Percentiles rank a stretch among this genome's conserved stretches.
phyloP scores from a whole-genome alignment of 768 basidiomycete species.

The Inosperma sp. region DNA sequence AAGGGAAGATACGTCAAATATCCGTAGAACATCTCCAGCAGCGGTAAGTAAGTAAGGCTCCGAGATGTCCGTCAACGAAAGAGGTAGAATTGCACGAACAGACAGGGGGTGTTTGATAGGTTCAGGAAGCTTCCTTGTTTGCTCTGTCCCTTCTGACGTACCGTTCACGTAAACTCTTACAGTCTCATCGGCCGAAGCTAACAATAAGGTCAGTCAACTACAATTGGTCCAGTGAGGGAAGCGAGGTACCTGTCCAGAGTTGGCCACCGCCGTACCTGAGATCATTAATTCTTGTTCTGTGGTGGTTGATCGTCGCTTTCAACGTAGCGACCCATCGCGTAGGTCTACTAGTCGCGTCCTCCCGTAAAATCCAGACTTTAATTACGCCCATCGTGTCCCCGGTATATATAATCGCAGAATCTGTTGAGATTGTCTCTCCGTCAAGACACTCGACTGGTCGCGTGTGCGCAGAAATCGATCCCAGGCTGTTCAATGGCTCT shows the following conservation, averaged over 20 bases:
- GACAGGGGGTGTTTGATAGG: constrained; percentile 57
- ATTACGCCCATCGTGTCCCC: constrained; percentile 92
- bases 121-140: constrained; percentile 35
- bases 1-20: constrained; percentile 70
- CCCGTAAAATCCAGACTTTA: constrained; percentile 69
- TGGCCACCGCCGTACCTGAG: constrained; percentile 59
- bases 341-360: constrained; percentile 27
- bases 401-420: constrained; percentile 59
- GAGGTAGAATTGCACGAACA: constrained; percentile 71
- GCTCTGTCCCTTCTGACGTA: constrained; percentile 15
- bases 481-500: constrained; percentile 46
- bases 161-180: constrained; percentile 57
- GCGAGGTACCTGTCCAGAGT: constrained; percentile 79
- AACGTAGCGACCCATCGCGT: constrained; percentile 50
- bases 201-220: background rate
- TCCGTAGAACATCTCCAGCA: constrained; percentile 75
- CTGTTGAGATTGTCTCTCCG: constrained; percentile 45
- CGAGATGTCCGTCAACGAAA: constrained; percentile 55
- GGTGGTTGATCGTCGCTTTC: constrained; percentile 56
- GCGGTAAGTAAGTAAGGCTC: constrained; percentile 80
- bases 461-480: constrained; percentile 78
- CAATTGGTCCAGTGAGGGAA: background rate
- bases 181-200: constrained; percentile 89
- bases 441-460: constrained; percentile 82
- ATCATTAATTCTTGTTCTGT: constrained; percentile 82